These are phyloP conservation scores for Pterocarpus macrocarpus DNA, from an alignment of 306 rosid genomes.

Conservation along the genomic window DNA sequence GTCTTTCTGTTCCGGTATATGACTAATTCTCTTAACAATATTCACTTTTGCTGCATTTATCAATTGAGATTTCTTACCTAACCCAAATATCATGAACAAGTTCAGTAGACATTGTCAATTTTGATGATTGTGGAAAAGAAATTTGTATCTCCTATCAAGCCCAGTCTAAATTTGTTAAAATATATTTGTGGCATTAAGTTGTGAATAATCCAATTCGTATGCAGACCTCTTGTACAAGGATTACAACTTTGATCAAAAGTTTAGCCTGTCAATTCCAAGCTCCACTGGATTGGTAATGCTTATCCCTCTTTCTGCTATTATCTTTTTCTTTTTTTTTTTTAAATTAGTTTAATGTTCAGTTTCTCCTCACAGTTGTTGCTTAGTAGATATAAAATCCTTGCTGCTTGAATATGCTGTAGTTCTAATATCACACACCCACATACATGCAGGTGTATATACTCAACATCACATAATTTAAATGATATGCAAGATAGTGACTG, in stretches of 20 bases:
- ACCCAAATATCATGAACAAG: conserved; percentile 26
- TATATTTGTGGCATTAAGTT: not conserved
- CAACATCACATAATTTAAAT: not conserved
- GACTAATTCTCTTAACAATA: conserved; percentile 11
- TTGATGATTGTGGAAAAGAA: not conserved
- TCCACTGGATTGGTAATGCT: conserved; percentile 80
- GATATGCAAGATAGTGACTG: not conserved
- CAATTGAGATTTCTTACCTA: conserved; percentile 8
- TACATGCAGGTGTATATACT: not conserved
- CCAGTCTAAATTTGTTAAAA: conserved; percentile 21
- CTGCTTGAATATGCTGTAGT: conserved; percentile 11
- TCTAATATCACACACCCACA: conserved; percentile 9
- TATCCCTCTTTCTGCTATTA: conserved; percentile 23
- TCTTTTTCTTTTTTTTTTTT: not conserved
- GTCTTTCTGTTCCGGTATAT: not conserved
- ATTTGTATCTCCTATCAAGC: conserved; percentile 15
- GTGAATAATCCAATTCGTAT: conserved; percentile 10
- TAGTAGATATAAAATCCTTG: conserved; percentile 14
- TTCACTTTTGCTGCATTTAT: not conserved
- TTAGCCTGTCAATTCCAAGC: conserved; percentile 71
- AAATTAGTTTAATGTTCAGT: conserved; percentile 12
- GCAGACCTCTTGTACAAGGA: conserved; percentile 92
- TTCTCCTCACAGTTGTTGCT: conserved; percentile 24
- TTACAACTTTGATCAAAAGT: conserved; percentile 87
- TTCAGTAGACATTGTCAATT: conserved; percentile 19